Percentiles rank a stretch among this genome's conserved stretches.
These are phyloP conservation scores for Gastrolobium bilobum DNA, from an alignment of 306 rosid genomes.

Conservation along the genomic window DNA sequence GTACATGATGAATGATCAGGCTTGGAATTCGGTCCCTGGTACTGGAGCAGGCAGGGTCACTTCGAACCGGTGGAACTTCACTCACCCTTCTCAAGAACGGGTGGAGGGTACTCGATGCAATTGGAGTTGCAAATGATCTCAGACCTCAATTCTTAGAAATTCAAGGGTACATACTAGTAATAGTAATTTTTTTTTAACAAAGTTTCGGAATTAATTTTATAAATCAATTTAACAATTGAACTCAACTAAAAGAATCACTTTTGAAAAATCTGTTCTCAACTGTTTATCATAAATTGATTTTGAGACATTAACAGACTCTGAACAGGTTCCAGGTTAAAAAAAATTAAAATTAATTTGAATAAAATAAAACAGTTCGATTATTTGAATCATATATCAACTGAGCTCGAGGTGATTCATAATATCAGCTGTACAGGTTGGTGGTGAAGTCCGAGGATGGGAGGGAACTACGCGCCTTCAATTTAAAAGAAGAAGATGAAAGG, in stretches of 20 bases:
- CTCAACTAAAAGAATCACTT: neutral
- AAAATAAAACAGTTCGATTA: too few species aligned
- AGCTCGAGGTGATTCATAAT: constrained; percentile 63
- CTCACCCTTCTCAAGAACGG: constrained; percentile 92
- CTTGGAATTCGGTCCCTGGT: constrained; percentile 75
- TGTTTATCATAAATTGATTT: too few species aligned
- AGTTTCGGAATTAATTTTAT: too few species aligned
- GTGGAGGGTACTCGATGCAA: constrained; percentile 89
- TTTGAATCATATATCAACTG: constrained; percentile 35
- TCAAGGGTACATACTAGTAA: constrained; percentile 66
- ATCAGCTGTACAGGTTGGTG: constrained; percentile 90
- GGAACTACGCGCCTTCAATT: constrained; percentile 79
- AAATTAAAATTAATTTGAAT: too few species aligned
- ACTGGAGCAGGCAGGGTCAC: constrained; percentile 52
- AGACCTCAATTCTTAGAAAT: constrained; percentile 78
- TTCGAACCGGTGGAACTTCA: constrained; percentile 79
- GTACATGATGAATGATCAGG: constrained; percentile 45
- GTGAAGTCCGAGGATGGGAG: constrained; percentile 80
- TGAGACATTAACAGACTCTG: too few species aligned
- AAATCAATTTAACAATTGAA: too few species aligned
- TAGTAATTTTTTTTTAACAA: too few species aligned
- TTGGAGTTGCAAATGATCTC: constrained; percentile 84
- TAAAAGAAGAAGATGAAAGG: constrained; percentile 90
- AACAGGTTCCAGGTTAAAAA: too few species aligned
- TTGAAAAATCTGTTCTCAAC: neutral